Evolutionary conservation across 805 yeast species (phyloP).

Genomic region (Millerozyma acaciae): DNA sequence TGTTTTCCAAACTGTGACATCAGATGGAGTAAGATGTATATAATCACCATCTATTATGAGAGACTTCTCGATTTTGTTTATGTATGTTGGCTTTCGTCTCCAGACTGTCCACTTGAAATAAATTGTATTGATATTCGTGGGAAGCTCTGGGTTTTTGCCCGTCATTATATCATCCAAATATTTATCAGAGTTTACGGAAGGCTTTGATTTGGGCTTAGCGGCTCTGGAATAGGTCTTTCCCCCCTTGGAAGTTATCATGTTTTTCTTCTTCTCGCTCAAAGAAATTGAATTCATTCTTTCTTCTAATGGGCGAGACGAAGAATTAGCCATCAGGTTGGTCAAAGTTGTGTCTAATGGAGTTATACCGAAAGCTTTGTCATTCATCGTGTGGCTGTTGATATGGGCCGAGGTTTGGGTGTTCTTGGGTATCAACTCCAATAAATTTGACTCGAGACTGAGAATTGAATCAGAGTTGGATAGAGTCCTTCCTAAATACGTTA

Average conservation of each 20-base stretch:
- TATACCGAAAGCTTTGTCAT: no score
- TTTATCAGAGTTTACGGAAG: conserved; percentile 14
- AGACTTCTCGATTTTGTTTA: conserved; percentile 74
- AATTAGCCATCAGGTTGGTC: conserved; percentile 19
- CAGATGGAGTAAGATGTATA: conserved; percentile 81
- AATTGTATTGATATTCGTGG: conserved; percentile 45
- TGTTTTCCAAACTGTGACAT: conserved; percentile 51
- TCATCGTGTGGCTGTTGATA: not conserved
- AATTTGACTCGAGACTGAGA: conserved; percentile 10
- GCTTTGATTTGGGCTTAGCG: conserved; percentile 1
- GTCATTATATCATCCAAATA: conserved; percentile 29
- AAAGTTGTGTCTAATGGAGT: conserved; percentile 27
- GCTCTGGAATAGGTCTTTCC: no score
- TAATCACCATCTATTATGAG: conserved; percentile 93
- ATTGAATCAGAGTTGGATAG: conserved; percentile 12
- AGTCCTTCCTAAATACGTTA: conserved; percentile 1
- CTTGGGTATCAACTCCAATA: conserved; percentile 18
- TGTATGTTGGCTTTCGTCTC: conserved; percentile 83
- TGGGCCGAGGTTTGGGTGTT: not conserved
- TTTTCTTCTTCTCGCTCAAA: not conserved
- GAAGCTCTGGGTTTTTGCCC: conserved; percentile 26
- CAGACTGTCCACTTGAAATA: conserved; percentile 84
- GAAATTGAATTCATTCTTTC: conserved; percentile 11
- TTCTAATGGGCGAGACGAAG: conserved; percentile 17
- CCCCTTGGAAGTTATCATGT: not conserved